Evolutionary conservation across 352 stramenopile species (phyloP).

Genomic region (Phytophthora tentaculata): DNA sequence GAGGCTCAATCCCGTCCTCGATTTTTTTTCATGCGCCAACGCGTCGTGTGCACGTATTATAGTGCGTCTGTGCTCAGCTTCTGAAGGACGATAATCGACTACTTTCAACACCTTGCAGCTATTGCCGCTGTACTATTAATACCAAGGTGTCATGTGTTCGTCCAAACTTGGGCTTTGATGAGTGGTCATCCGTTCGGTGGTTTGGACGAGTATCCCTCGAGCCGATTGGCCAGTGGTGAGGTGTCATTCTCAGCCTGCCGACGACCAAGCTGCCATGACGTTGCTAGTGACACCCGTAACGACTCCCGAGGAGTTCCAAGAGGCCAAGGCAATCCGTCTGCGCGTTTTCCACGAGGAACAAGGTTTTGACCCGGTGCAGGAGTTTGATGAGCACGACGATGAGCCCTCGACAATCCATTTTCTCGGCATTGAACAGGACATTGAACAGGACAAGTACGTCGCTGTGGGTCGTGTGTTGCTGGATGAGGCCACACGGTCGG

Average conservation of each 20-base stretch:
- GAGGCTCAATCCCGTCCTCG: conserved; percentile 9
- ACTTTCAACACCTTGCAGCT: too few relatives aligned
- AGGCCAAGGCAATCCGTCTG: conserved; percentile 51
- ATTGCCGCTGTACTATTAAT: too few relatives aligned
- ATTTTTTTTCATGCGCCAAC: conserved; percentile 5
- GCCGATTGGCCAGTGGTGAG: not conserved
- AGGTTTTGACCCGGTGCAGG: conserved; percentile 41
- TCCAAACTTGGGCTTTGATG: not conserved
- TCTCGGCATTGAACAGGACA: conserved; percentile 58
- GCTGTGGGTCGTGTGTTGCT: conserved; percentile 56
- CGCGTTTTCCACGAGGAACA: conserved; percentile 66
- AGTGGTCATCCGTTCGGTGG: conserved; percentile 14
- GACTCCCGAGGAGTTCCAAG: conserved; percentile 44
- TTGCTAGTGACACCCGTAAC: conserved; percentile 48
- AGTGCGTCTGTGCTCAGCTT: conserved; percentile 13
- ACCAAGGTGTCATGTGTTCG: conserved; percentile 1
- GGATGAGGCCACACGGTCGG: conserved; percentile 35
- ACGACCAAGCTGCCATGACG: conserved; percentile 25
- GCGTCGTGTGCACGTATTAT: conserved; percentile 18
- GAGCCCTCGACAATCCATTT: conserved; percentile 57
- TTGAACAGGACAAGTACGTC: conserved; percentile 58
- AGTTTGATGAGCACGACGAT: conserved; percentile 57
- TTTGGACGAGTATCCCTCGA: conserved; percentile 20
- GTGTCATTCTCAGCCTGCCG: conserved; percentile 9
- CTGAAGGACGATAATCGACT: not conserved